Base-by-base conservation (phyloP, 345 rosid species). In the Hibiscus syriacus region DNA sequence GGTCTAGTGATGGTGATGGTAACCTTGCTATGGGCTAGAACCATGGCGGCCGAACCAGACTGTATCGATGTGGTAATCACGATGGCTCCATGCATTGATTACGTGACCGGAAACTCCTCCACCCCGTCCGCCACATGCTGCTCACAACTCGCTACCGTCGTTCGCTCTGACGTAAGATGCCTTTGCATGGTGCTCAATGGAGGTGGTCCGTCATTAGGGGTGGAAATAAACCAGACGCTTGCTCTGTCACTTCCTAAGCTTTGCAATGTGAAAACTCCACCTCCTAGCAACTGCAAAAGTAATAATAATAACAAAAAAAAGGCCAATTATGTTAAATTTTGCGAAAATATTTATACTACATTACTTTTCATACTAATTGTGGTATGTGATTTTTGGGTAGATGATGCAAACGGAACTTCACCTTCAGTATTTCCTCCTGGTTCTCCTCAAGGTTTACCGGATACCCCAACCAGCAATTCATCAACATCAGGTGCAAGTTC, bases 61-160 rank as follows among this genome's bases (percentile, higher is more conserved):
- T 82, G 82, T 76, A 76, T 67, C 14, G 73, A 0, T 30, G 77
- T 49, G 36, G n/a, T 82, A n/a, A 43, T 58, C 2, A 60, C 71
- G 39, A 48, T 80, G 68, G 38, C 77, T 17, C 71, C 84, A 7
- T 82, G 86, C 68, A 62, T 82, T 16, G 72, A 55, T 66, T 82
- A 75, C 62, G 48, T 82, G 11, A 73, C 80, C 7, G 86, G 84
- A 27, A 72, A 52, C 45, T 72, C 90, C 52, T 66, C 86, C n/a
- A 26, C 78, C 27, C 88, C 90, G 6, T 68, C 86, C 3, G 71
- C 84, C 25, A 69, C 81, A 20, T 84, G 88, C 80, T 86, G 90
- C 79, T 79, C 86, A 2, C 79, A 77, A 58, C 85, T 86, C 9
- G 71, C 70, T 29, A 66, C 10, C 5, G 76, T 80, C 4, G 85